Evolutionary conservation across 2,329 filamentous ascomycete species (phyloP), one percentile per base, ranked within the genome.

Genomic region (Lecanicillium sp.): DNA sequence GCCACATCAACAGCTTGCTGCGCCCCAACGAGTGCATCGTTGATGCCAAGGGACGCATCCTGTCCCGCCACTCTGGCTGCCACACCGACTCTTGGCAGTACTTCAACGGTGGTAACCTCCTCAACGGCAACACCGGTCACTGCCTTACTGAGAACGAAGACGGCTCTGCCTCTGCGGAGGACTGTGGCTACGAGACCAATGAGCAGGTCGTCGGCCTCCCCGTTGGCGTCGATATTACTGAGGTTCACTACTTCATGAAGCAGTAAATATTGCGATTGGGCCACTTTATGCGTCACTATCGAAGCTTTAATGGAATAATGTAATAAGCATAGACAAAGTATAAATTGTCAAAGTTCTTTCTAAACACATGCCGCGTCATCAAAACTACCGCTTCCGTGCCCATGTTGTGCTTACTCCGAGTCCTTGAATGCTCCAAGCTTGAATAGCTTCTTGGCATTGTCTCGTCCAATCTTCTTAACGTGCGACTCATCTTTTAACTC

Each of bases 141-240:
- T 71, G 66, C 43, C 46, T 72, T 40, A 64, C 60, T 15, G 64
- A 69, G 45, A 49, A 46, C 2, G 42, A 41, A 8, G 38, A 47
- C 5, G 48, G 50, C 2, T 37, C 40, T 7, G 57, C 59, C 4
- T 44, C 40, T 4, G 44, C 57, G 14, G 44, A 43, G 18, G 40
- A 43, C 12, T 69, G 66, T 49, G 56, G 61, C 20, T 56, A 55
- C 37, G 54, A 59, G 42, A 47, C 49, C 18, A 62, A 70, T 44
- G 60, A 52, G 33, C 69, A 72, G 50, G 68, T 71, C 9, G 55
- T 71, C 46, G 65, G 57, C 11, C 49, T 71, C 28, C 68, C 68
- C 0, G 59, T 62, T 45, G 68, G 69, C 2, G 49, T 50, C 14
- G 33, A 36, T 12, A 38, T 46, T 12, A 36, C 30, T 17, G 37